Percentiles rank a stretch among this genome's conserved stretches.
Conservation (phyloP, 257 asterid species). For the Fraxinus cuspidata region DNA sequence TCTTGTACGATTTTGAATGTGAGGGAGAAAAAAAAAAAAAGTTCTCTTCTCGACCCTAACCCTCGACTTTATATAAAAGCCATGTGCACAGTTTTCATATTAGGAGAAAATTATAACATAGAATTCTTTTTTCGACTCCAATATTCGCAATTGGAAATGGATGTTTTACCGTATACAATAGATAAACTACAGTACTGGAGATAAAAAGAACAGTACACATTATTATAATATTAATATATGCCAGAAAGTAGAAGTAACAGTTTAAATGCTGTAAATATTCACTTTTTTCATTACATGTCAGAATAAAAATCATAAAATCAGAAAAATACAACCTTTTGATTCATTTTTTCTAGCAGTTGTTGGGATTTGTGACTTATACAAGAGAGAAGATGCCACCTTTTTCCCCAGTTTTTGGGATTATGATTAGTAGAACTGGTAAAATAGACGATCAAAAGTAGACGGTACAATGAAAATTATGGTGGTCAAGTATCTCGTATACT, state of each 20-base stretch:
- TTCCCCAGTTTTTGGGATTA: slow-evolving; percentile 36
- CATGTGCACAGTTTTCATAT: too few species aligned
- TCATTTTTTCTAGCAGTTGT: slow-evolving; percentile 35
- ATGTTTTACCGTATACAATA: background rate
- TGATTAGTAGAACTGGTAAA: background rate
- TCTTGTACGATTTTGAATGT: too few species aligned
- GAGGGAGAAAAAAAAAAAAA: too few species aligned
- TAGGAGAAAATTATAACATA: too few species aligned
- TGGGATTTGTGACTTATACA: slow-evolving; percentile 37
- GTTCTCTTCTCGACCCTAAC: background rate
- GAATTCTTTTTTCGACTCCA: too few species aligned
- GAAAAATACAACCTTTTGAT: slow-evolving; percentile 18
- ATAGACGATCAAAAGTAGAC: too few species aligned
- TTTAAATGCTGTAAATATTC: slow-evolving; percentile 56
- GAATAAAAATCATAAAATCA: slow-evolving; percentile 53
- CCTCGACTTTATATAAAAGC: background rate
- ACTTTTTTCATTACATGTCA: slow-evolving; percentile 25
- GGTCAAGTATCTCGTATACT: too few species aligned
- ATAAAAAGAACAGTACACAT: background rate
- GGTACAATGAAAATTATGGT: too few species aligned
- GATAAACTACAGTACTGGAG: slow-evolving; percentile 58
- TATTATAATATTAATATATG: background rate
- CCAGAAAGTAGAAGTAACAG: slow-evolving; percentile 25
- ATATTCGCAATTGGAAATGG: too few species aligned
- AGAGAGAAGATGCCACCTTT: slow-evolving; percentile 23